Evolutionary conservation across 192 early-diverging fungal genomes (phyloP), one percentile per base, ranked within the genome.

Genomic region (Umbelopsis isabellina): DNA sequence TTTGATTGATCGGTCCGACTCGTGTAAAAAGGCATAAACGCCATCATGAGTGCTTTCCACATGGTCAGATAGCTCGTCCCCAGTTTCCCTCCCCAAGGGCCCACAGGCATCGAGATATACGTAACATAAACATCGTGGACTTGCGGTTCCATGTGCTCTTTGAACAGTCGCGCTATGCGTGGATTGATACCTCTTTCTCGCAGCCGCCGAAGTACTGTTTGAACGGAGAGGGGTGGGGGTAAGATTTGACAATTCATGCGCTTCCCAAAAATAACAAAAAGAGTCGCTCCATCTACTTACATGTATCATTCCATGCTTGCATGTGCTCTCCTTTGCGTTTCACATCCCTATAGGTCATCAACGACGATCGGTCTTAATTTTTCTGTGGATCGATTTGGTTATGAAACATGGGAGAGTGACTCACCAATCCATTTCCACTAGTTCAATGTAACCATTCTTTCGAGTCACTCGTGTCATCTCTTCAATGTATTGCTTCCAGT

Each of bases 391-490:
- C 37, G 37, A 41, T 41, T 41, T 41, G 48, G 48, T 10, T 6
- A 20, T 49, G 15, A 20, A 16, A 16, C 15, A 49, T 20, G 12
- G 20, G 15, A 49, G 1, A 49, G 25, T 61, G 27, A 61, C 66
- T 67, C 45, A 49, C 66, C 25, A 47, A n/a, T 67, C 66, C 25
- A 18, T 46, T 46, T 80, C 81, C 3, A 80, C 73, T 22, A 80
- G 75, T 48, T 83, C 75, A 20, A 80, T 76, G 46, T 69, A 80
- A 41, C 78, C 78, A 8, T 71, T 69, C 16, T 72, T 79, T 35
- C 74, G 71, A 3, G 79, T 52, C 5, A 77, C 61, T 11, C 73
- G 68, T 48, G 66, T 67, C 49, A 73, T 69, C 21, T 78, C 75
- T 41, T 68, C 65, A 46, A 80, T 73, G 16, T 27, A 67, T 27